These are phyloP conservation scores for Diplodia mutila DNA, from an alignment of 2,329 filamentous ascomycete species.

Conservation along the genomic window DNA sequence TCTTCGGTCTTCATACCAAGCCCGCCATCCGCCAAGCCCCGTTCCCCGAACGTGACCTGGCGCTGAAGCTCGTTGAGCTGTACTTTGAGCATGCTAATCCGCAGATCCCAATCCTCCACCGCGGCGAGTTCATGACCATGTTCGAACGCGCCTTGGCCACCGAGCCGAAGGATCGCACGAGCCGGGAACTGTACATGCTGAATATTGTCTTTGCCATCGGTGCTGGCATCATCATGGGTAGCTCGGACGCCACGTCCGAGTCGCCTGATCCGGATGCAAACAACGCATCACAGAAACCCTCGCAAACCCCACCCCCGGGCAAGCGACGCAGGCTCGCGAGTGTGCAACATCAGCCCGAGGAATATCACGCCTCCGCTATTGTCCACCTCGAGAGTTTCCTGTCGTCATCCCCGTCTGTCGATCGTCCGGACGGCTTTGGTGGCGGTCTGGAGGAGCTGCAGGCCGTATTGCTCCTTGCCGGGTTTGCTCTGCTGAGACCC, in stretches of 20 bases:
- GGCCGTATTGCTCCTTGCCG: constrained; percentile 86
- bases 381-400: constrained; percentile 88
- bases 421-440: constrained; percentile 67
- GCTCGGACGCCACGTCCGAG: constrained; percentile 41
- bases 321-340: constrained; percentile 47
- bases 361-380: constrained; percentile 94
- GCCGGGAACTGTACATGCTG: constrained; percentile 86
- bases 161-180: constrained; percentile 67
- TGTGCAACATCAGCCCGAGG: constrained; percentile 79
- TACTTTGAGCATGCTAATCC: constrained; percentile 98
- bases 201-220: constrained; percentile 98
- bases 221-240: constrained; percentile 82
- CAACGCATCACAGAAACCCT: constrained; percentile 32
- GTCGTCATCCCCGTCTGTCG: constrained; percentile 62
- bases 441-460: constrained; percentile 91
- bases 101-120: constrained; percentile 90
- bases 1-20: constrained; percentile 93
- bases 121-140: constrained; percentile 85
- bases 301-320: constrained; percentile 38
- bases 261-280: constrained; percentile 28
- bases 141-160: constrained; percentile 80
- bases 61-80: constrained; percentile 71
- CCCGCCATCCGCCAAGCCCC: constrained; percentile 82
- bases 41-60: constrained; percentile 80
- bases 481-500: constrained; percentile 87